Conservation (phyloP, 2,329 filamentous ascomycete genomes). For the Ophiostoma angusticollis region DNA sequence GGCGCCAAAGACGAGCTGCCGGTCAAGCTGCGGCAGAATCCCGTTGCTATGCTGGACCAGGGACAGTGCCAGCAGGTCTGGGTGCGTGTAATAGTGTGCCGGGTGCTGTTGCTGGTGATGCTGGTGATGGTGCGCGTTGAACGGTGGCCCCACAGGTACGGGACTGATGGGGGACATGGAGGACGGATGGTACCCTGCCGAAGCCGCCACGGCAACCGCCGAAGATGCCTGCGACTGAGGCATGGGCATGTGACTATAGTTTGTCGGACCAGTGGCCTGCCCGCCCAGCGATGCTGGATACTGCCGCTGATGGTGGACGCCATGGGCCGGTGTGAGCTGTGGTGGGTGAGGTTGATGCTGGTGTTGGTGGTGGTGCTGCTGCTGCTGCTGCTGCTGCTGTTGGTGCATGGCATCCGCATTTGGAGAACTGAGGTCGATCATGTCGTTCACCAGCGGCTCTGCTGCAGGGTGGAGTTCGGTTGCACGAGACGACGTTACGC, state of each 20-base stretch:
- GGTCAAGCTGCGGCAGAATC: constrained; percentile 56
- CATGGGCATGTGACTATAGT: constrained; percentile 30
- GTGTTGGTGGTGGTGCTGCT: constrained; percentile 20
- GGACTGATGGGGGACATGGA: constrained; percentile 41
- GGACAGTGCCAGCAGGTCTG: constrained; percentile 40
- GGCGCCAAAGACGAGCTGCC: constrained; percentile 63
- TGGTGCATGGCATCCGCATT: constrained; percentile 15
- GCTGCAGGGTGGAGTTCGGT: constrained; percentile 23
- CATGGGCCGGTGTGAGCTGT: constrained; percentile 18
- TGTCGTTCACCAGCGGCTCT: constrained; percentile 24
- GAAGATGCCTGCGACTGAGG: constrained; percentile 28
- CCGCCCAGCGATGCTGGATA: constrained; percentile 29
- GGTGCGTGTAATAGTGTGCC: constrained; percentile 31
- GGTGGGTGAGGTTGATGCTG: constrained; percentile 12
- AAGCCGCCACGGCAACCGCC: constrained; percentile 28
- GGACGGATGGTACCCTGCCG: constrained; percentile 28
- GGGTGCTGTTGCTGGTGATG: constrained; percentile 16
- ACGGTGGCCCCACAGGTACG: constrained; percentile 28
- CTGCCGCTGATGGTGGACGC: constrained; percentile 28
- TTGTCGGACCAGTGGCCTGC: constrained; percentile 27
- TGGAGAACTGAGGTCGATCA: constrained; percentile 21
- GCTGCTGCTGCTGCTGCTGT: constrained; percentile 24
- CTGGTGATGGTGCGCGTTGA: constrained; percentile 18
- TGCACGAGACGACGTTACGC: constrained; percentile 17
- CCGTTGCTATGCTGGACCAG: constrained; percentile 34